phyloP scores from a whole-genome alignment of 169 alveolate genomes.

The Plasmodium coatneyi region DNA sequence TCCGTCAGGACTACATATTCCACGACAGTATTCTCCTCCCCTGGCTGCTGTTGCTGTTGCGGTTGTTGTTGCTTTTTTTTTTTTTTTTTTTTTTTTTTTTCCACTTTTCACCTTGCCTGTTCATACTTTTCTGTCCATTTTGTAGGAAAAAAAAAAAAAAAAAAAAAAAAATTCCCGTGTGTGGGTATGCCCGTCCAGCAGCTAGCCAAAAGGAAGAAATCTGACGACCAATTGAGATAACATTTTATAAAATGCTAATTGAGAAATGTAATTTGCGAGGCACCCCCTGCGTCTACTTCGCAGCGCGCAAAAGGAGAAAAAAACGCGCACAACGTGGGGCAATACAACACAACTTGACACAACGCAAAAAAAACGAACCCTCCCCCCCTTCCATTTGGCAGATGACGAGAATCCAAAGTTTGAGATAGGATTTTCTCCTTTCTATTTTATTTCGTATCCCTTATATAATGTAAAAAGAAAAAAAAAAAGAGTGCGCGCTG shows the following conservation, averaged over 20 bases:
- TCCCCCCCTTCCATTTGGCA: slow-evolving; percentile 2
- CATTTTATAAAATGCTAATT: slow-evolving; percentile 59
- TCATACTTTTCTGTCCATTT: background rate
- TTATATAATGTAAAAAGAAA: slow-evolving; percentile 51
- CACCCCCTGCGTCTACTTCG: background rate
- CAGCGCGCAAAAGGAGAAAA: background rate
- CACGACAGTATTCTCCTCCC: background rate
- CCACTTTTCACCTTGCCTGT: background rate
- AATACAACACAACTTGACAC: background rate
- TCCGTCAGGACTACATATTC: background rate
- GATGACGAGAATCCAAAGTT: slow-evolving; percentile 66
- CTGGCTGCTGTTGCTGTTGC: background rate
- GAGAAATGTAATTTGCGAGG: slow-evolving; percentile 35
- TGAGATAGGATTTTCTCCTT: slow-evolving; percentile 67
- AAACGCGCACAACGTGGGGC: background rate
- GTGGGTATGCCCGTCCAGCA: background rate
- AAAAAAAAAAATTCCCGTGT: background rate
- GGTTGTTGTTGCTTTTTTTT: background rate
- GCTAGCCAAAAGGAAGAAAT: background rate
- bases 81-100: background rate
- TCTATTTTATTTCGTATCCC: slow-evolving; percentile 62
- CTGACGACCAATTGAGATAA: background rate
- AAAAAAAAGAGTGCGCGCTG: background rate
- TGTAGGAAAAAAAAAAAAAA: background rate
- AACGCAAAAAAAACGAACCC: background rate